Evolutionary conservation across 2,329 filamentous ascomycete species (phyloP), one percentile per base, ranked within the genome.

Genomic region (Ophiocordyceps camponoti-saundersi): DNA sequence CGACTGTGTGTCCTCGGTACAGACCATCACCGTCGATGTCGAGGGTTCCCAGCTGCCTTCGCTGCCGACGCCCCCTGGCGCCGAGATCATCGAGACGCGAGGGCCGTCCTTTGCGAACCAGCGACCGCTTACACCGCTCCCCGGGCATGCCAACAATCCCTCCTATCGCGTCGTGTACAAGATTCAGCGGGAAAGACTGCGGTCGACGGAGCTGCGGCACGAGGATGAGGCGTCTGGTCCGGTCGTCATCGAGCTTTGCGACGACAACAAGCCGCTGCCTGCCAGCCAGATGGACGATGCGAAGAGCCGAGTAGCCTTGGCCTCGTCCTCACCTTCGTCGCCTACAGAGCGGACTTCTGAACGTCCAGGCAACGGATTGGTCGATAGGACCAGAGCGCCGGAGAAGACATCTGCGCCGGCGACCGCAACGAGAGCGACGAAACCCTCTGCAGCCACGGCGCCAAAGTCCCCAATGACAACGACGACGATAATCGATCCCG

Each of bases 1-100:
- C 1, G 79, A 75, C 6, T 71, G 72, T 3, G 75, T 76, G 0
- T 70, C 69, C 1, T 79, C 73, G 1, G 76, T 72, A 8, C 79
- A 80, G 51, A 80, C 69, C 15, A 77, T 82, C 53, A 80, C 78
- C 0, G 76, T 82, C 3, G 76, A 82, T 46, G 70, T 82, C 36
- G 69, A 69, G 15, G 75, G 75, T 1, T 64, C 70, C 5, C 63
- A 69, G 20, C 64, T 69, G 6, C 65, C 73, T 3, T 65, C 70
- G 1, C 60, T 81, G 2, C 64, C 71, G 1, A 72, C 75, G 2
- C 71, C 77, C 0, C 72, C 75, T 0, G 76, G 77, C 0, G 69
- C 79, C 11, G 75, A 80, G 54, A 64, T 81, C 10, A 61, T 81
- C 16, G 73, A 78, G 51, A 68, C 74, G 3, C 48, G 49, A 67